Percentiles rank a stretch among this genome's conserved stretches.
Conservation (phyloP, 2,329 filamentous ascomycete genomes). For the Penicillium hesseltinei region DNA sequence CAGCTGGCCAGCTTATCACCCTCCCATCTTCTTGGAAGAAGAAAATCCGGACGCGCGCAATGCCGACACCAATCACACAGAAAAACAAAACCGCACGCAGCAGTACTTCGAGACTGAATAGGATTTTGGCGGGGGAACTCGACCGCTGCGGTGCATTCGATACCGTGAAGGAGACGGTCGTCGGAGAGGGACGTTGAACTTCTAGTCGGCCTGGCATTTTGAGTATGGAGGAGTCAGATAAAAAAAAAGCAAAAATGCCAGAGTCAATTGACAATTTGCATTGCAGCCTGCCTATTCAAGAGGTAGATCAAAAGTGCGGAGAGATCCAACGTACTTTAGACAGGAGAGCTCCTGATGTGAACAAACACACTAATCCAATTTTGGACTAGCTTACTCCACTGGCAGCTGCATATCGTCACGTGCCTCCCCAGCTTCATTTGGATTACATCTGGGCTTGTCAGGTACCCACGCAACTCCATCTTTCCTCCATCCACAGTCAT, state of each 20-base stretch:
- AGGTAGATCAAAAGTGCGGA: neutral
- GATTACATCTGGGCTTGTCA: constrained; percentile 17
- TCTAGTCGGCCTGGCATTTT: constrained; percentile 59
- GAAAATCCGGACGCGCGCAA: constrained; percentile 33
- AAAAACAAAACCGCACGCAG: constrained; percentile 46
- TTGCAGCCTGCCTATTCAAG: neutral
- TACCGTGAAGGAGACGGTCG: constrained; percentile 88
- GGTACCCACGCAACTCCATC: constrained; percentile 18
- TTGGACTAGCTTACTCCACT: constrained; percentile 4
- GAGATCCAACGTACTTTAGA: neutral
- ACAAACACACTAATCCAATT: constrained; percentile 10
- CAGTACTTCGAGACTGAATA: constrained; percentile 46
- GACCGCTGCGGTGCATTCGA: constrained; percentile 66
- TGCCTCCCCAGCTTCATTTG: constrained; percentile 18
- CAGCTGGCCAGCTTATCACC: constrained; percentile 28
- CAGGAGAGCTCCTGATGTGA: constrained; percentile 16
- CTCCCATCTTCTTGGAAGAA: constrained; percentile 28
- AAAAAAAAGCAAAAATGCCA: neutral
- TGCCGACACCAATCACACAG: constrained; percentile 38
- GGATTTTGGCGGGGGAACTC: constrained; percentile 47
- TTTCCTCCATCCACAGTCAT: constrained; percentile 22
- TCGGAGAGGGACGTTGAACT: constrained; percentile 65
- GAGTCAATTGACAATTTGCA: constrained; percentile 1
- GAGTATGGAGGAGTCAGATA: neutral
- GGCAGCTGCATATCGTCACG: constrained; percentile 23